A percentile compares a stretch with the other conserved stretches of the same genome.
These are phyloP conservation scores for Scleroderma bovista DNA, from an alignment of 768 basidiomycete genomes.

Conservation along the genomic window DNA sequence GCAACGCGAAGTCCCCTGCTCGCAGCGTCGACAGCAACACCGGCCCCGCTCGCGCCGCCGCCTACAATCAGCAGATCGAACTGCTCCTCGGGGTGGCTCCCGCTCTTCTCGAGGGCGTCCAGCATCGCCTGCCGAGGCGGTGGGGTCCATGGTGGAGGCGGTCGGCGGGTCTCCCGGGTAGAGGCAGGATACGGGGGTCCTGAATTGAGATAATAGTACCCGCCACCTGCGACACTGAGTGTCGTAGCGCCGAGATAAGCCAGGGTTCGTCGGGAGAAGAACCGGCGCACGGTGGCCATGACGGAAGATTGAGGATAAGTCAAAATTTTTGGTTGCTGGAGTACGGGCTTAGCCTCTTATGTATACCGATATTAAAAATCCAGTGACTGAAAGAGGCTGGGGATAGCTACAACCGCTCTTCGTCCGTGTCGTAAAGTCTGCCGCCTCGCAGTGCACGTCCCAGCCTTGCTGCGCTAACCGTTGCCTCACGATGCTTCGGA, in stretches of 20 bases:
- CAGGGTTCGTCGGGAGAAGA: conserved; percentile 55
- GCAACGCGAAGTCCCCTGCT: conserved; percentile 89
- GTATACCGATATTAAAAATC: too few relatives aligned
- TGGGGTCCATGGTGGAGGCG: conserved; percentile 76
- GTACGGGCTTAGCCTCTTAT: too few relatives aligned
- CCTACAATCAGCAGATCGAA: conserved; percentile 86
- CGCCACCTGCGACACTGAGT: conserved; percentile 46
- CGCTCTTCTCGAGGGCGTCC: conserved; percentile 35
- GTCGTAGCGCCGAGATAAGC: conserved; percentile 50
- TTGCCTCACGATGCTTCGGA: too few relatives aligned
- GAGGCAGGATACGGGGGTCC: conserved; percentile 63
- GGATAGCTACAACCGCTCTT: too few relatives aligned
- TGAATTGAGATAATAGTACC: conserved; percentile 71
- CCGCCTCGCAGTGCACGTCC: too few relatives aligned
- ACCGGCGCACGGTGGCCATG: conserved; percentile 11
- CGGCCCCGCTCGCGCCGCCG: conserved; percentile 94
- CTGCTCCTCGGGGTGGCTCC: conserved; percentile 38
- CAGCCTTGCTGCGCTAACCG: too few relatives aligned
- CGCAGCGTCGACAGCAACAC: conserved; percentile 94
- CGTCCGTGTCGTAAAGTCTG: too few relatives aligned
- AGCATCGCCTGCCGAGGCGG: conserved; percentile 67
- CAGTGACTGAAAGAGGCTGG: too few relatives aligned
- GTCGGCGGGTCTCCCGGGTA: conserved; percentile 60
- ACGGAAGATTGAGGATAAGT: not conserved
- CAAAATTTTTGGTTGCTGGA: too few relatives aligned